phyloP scores from a whole-genome alignment of 2,329 filamentous ascomycete species.

The Phaeomoniella chlamydospora region DNA sequence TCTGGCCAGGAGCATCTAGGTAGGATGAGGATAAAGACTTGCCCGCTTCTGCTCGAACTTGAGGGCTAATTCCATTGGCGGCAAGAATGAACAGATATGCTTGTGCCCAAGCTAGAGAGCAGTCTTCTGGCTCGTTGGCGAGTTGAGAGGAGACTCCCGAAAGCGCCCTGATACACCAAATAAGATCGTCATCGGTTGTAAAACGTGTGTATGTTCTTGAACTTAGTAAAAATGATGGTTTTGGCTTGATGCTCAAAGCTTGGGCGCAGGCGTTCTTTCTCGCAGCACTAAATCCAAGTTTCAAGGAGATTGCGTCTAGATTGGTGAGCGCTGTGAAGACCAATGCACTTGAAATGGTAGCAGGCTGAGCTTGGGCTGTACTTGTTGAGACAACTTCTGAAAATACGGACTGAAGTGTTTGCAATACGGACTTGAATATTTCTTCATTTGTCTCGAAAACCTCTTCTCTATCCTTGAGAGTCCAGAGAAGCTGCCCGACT shows the following conservation, averaged over 20 bases:
- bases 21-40: conserved; percentile 53
- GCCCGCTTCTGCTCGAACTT: conserved; percentile 49
- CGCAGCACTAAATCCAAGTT: conserved; percentile 3
- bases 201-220: conserved; percentile 74
- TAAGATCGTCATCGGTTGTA: conserved; percentile 56
- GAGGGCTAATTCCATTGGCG: conserved; percentile 44
- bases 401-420: conserved; percentile 49
- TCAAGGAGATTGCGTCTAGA: neutral
- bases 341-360: conserved; percentile 66
- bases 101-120: conserved; percentile 65
- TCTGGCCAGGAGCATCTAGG: conserved; percentile 36
- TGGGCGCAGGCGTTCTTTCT: conserved; percentile 40
- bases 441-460: conserved; percentile 29
- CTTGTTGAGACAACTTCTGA: conserved; percentile 68
- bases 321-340: conserved; percentile 48
- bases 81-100: conserved; percentile 68
- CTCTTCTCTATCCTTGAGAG: conserved; percentile 31
- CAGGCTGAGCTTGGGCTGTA: conserved; percentile 63
- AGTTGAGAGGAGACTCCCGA: conserved; percentile 44
- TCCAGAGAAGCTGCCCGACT: conserved; percentile 56
- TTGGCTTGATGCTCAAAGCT: conserved; percentile 50
- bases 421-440: conserved; percentile 35
- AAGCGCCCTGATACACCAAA: conserved; percentile 62
- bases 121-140: conserved; percentile 32
- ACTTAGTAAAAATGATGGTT: conserved; percentile 77